These are phyloP conservation scores for Suillus hirtellus DNA, from an alignment of 768 basidiomycete genomes.

Conservation along the genomic window DNA sequence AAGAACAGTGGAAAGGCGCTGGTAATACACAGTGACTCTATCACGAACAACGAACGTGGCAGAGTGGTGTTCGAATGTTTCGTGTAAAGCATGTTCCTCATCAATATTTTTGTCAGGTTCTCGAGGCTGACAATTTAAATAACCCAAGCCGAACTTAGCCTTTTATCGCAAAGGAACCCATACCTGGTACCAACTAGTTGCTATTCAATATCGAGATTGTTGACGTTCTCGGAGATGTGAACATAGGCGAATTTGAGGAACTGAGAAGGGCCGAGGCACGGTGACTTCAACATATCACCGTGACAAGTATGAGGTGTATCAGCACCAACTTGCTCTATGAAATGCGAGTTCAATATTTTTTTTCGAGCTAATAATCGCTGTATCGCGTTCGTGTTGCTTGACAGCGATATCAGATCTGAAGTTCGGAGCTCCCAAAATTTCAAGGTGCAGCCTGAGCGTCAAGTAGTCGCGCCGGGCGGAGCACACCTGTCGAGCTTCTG, in stretches of 20 bases:
- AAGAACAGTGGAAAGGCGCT: conserved; percentile 4
- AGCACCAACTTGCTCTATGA: not conserved
- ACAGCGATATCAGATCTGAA: not conserved
- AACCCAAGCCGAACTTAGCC: conserved; percentile 10
- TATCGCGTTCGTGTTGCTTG: not conserved
- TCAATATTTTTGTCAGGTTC: not conserved
- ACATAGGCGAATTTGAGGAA: not conserved
- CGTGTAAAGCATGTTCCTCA: not conserved
- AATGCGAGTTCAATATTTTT: not conserved
- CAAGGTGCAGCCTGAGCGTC: not conserved
- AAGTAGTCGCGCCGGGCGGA: not conserved
- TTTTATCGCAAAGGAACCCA: conserved; percentile 12
- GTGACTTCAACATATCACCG: not conserved
- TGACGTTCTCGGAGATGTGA: not conserved
- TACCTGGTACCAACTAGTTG: not conserved
- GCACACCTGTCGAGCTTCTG: not conserved
- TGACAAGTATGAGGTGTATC: not conserved
- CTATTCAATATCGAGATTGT: no score
- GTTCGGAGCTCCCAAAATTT: not conserved
- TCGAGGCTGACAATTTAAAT: not conserved
- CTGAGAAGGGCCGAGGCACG: not conserved
- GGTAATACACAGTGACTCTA: not conserved
- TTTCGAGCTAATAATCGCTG: not conserved
- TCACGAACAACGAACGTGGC: conserved; percentile 10
- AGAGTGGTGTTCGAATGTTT: not conserved